Conservation (phyloP, 495 filamentous ascomycete species). For the Acidomyces sp. region DNA sequence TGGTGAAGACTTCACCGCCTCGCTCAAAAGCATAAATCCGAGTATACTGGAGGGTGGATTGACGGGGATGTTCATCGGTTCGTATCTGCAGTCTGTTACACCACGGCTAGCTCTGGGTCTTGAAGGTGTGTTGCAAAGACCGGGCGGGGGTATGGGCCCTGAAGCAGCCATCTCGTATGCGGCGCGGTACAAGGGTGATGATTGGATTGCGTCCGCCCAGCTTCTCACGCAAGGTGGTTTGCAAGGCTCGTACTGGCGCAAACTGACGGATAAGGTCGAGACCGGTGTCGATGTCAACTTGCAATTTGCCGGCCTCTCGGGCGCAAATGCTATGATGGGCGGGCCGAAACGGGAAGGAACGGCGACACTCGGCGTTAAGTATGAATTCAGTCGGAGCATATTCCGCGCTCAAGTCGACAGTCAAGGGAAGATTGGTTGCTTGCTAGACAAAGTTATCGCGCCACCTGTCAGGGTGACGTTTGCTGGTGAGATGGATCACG, state of each 20-base stretch:
- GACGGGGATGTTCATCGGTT: constrained; percentile 88
- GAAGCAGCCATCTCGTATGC: constrained; percentile 77
- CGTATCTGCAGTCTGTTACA: constrained; percentile 87
- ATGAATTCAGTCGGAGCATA: constrained; percentile 88
- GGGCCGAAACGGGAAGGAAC: constrained; percentile 66
- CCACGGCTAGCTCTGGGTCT: constrained; percentile 77
- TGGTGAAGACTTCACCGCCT: constrained; percentile 82
- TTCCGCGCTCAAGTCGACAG: constrained; percentile 95
- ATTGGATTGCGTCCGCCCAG: constrained; percentile 85
- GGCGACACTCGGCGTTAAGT: constrained; percentile 88
- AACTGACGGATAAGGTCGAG: constrained; percentile 87
- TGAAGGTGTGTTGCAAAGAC: constrained; percentile 86
- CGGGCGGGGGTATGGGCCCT: constrained; percentile 60
- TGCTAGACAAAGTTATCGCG: constrained; percentile 90
- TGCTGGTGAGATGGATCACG: constrained; percentile 92
- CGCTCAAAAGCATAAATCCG: constrained; percentile 86
- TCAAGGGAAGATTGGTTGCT: constrained; percentile 77
- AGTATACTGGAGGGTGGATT: constrained; percentile 79
- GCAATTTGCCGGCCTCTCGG: constrained; percentile 55
- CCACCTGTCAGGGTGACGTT: constrained; percentile 84
- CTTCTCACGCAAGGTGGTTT: constrained; percentile 71
- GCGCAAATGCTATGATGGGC: constrained; percentile 32
- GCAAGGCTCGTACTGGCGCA: constrained; percentile 89
- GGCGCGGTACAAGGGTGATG: constrained; percentile 72
- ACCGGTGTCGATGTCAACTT: constrained; percentile 92